These are phyloP conservation scores for Entomortierella beljakovae DNA, from an alignment of 192 early-diverging fungal species.

Conservation along the genomic window DNA sequence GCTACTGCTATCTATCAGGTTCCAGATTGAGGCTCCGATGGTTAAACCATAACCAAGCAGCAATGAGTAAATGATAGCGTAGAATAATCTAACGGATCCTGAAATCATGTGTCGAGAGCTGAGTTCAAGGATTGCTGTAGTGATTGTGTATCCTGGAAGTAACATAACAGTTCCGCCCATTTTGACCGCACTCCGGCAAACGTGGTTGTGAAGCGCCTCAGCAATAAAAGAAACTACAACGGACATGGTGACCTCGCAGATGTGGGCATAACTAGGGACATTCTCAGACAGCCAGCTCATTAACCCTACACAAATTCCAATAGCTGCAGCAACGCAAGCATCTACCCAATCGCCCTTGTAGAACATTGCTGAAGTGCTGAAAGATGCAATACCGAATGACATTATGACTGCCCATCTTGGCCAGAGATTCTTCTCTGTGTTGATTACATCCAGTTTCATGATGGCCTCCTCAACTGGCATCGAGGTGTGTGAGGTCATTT, in stretches of 20 bases:
- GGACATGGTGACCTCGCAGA: constrained; percentile 64
- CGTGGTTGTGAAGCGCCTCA: constrained; percentile 64
- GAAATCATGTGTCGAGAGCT: constrained; percentile 91
- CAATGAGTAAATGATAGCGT: constrained; percentile 83
- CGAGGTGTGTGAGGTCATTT: constrained; percentile 71
- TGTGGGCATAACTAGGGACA: constrained; percentile 62
- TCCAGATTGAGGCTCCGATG: constrained; percentile 69
- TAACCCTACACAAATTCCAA: constrained; percentile 58
- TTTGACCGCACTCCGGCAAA: constrained; percentile 70
- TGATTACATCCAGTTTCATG: constrained; percentile 70
- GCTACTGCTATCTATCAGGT: constrained; percentile 57
- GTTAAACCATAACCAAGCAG: constrained; percentile 82
- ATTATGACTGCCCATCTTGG: constrained; percentile 71
- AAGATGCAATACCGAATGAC: constrained; percentile 67
- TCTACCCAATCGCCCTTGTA: constrained; percentile 77
- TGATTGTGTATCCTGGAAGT: constrained; percentile 84
- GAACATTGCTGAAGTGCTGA: constrained; percentile 73
- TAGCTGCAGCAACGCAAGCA: constrained; percentile 65
- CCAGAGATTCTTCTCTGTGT: constrained; percentile 66
- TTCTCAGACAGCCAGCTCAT: constrained; percentile 73
- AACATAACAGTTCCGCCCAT: constrained; percentile 70
- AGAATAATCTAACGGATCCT: constrained; percentile 88
- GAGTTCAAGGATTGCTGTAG: constrained; percentile 88
- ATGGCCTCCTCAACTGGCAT: constrained; percentile 76
- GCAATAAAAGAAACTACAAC: constrained; percentile 62